Evolutionary conservation across 169 alveolate genomes (phyloP).

Genomic region (Plasmodium adleri): DNA sequence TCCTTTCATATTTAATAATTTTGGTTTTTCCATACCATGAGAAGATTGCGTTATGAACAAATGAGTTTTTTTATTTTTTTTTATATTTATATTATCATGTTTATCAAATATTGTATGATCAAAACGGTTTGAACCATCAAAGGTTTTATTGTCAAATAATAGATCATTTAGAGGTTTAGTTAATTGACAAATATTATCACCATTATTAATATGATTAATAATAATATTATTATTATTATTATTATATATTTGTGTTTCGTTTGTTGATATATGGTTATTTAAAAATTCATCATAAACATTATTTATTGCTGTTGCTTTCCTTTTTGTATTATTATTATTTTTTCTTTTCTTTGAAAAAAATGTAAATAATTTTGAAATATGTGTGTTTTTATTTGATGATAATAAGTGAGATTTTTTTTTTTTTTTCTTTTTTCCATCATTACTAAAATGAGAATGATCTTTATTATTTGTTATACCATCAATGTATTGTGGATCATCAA

Average conservation of each 20-base stretch:
- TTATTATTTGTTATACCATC: not conserved
- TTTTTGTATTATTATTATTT: not conserved
- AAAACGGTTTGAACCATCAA: too few species aligned
- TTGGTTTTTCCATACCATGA: constrained; percentile 72
- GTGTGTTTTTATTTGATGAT: constrained; percentile 15
- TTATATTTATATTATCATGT: constrained; percentile 8
- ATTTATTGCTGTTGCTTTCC: not conserved
- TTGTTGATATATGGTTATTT: too few species aligned
- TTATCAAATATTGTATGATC: not conserved
- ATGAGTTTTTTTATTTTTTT: not conserved
- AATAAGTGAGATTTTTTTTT: not conserved
- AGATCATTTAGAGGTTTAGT: too few species aligned
- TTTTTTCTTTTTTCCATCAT: constrained; percentile 3
- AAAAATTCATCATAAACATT: too few species aligned
- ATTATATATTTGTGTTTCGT: too few species aligned
- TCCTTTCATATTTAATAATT: constrained; percentile 14
- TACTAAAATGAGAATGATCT: not conserved
- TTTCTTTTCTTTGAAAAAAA: constrained; percentile 46
- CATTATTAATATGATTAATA: not conserved
- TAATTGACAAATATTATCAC: too few species aligned
- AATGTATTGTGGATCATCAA: not conserved
- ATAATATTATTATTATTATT: not conserved
- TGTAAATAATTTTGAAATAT: constrained; percentile 26
- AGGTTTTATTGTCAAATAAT: too few species aligned
- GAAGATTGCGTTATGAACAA: constrained; percentile 30